These are phyloP conservation scores for Candida pseudofarinosa DNA, from an alignment of 805 yeast species.

Conservation along the genomic window DNA sequence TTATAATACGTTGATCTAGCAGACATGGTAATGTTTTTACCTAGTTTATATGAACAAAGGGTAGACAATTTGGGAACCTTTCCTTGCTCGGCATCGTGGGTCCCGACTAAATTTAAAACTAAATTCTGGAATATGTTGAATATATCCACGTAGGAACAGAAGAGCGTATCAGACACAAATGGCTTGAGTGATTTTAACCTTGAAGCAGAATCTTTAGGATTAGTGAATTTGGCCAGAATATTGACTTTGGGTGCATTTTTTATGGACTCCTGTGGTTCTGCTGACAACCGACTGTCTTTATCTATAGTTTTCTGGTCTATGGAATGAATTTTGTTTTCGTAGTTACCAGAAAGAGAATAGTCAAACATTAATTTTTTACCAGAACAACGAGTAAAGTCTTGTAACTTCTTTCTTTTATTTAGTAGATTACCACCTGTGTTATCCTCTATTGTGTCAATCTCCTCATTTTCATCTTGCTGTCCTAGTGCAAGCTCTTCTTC, in stretches of 20 bases:
- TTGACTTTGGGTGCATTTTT: background rate
- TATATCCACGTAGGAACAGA: slow-evolving; percentile 25
- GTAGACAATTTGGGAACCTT: slow-evolving; percentile 14
- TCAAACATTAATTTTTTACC: no score
- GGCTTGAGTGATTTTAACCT: slow-evolving; percentile 24
- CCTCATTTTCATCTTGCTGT: background rate
- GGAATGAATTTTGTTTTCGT: background rate
- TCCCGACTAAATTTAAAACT: slow-evolving; percentile 12
- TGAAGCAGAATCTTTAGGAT: slow-evolving; percentile 16
- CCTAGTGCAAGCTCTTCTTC: background rate
- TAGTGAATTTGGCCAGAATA: background rate
- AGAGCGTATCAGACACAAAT: slow-evolving; percentile 23
- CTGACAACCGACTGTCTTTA: background rate
- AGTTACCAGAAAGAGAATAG: no score
- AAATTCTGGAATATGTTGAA: slow-evolving; percentile 27
- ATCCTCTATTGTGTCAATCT: background rate
- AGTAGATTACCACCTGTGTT: background rate
- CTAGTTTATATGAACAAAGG: slow-evolving; percentile 22
- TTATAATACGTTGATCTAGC: slow-evolving; percentile 31
- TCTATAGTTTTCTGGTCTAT: background rate
- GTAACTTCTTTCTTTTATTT: background rate
- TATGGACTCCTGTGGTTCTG: no score
- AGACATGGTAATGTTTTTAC: slow-evolving; percentile 31
- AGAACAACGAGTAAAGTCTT: background rate
- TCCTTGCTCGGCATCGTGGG: background rate